These are phyloP conservation scores for Cucumis cinereus DNA, from an alignment of 306 rosid species.

Conservation along the genomic window DNA sequence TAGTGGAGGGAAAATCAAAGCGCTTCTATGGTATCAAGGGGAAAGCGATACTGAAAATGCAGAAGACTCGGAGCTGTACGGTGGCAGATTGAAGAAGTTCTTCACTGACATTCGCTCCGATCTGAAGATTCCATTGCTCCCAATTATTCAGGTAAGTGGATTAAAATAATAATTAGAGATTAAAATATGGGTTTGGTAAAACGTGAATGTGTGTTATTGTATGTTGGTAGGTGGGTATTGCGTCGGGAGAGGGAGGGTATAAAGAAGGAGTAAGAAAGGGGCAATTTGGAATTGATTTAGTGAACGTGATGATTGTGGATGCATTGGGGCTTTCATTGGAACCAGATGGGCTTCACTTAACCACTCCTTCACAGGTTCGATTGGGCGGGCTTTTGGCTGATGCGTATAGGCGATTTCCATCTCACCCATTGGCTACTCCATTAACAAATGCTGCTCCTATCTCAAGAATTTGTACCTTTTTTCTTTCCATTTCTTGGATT, in stretches of 20 bases:
- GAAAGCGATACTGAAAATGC: constrained; percentile 40
- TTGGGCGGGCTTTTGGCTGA: constrained; percentile 47
- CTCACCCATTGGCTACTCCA: background rate
- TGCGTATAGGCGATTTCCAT: constrained; percentile 29
- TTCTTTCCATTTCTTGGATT: background rate
- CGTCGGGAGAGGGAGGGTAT: constrained; percentile 44
- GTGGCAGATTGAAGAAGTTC: constrained; percentile 27
- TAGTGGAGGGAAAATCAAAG: constrained; percentile 28
- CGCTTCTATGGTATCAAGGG: constrained; percentile 75
- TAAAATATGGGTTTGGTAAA: background rate
- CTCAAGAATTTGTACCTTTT: background rate
- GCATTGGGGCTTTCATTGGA: constrained; percentile 36
- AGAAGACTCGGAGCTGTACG: constrained; percentile 34
- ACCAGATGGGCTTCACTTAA: constrained; percentile 52
- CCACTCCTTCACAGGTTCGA: constrained; percentile 35
- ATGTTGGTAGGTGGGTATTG: constrained; percentile 45
- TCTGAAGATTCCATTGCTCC: constrained; percentile 56
- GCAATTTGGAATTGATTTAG: constrained; percentile 38
- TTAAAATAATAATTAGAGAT: too few relatives aligned
- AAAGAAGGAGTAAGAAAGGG: constrained; percentile 43
- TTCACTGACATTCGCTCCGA: constrained; percentile 46
- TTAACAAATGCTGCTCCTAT: constrained; percentile 1
- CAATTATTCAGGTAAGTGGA: constrained; percentile 51
- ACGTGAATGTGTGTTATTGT: background rate
- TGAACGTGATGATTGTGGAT: constrained; percentile 45